Base-by-base conservation (phyloP, 2,329 filamentous ascomycete genomes). In the Talaromyces atroroseus region DNA sequence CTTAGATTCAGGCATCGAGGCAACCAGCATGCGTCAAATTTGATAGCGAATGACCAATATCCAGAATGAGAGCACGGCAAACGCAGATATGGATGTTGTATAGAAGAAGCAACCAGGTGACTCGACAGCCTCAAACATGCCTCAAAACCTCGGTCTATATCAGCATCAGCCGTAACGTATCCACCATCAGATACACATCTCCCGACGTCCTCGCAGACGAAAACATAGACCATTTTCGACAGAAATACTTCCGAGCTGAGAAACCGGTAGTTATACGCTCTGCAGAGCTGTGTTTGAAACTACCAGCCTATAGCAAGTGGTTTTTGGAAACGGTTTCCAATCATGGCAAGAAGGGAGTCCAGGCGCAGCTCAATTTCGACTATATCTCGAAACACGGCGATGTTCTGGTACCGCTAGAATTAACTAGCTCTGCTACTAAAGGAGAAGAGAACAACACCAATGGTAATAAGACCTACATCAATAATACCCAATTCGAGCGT, bases 301-400 rank as follows among this genome's bases (percentile, higher is more conserved):
- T 86, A 1, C 82, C 83, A 0, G 84, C 84, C 1, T 70, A 77
- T 20, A 64, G 64, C 3, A 82, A 80, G 60, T 89, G 87, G 87
- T 89, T 89, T 63, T 57, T 58, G 24, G 56, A 58, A 73, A 62
- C 63, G 72, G 11, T 24, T 5, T 14, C 34, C 2, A 3, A 42
- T 12, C 46, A 68, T 73, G 60, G 60, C 66, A 45, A 59, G 62
- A 10, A 64, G 49, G 72, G 34, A 12, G 36, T 36, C 29, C 42
- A 24, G 20, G 14, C 32, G n/a, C 54, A 40, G 44, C 64, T 80
- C 23, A 76, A 80, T 52, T 66, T 67, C 20, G 58, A 68, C 20
- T 79, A 81, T 61, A 68, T 81, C 6, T 64, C 68, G 34, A 71
- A 74, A 52, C 80, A 77, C 62, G 75, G 71, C 38, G 69, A 76